A percentile compares a stretch with the other conserved stretches of the same genome.
Evolutionary conservation across 148 eudicot species (phyloP).

Genomic region (Rhododendron simsii): DNA sequence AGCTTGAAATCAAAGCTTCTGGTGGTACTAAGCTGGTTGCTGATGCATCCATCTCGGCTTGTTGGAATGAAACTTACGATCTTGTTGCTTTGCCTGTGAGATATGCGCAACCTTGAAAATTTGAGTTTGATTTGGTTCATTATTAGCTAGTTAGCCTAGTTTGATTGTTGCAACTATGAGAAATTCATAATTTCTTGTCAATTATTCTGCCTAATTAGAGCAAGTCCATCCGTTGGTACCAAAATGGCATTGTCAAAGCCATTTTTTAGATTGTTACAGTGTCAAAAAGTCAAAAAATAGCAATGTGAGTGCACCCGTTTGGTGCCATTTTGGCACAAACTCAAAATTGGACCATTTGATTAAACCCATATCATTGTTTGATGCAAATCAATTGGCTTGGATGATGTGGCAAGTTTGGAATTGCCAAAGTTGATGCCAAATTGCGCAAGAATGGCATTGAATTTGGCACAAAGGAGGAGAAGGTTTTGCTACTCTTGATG

Average conservation of each 20-base stretch:
- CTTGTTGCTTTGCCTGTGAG: conserved; percentile 88
- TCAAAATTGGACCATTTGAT: not conserved
- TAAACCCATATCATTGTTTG: not conserved
- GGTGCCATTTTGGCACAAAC: not conserved
- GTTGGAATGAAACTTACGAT: conserved; percentile 61
- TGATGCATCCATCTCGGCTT: conserved; percentile 52
- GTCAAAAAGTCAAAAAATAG: not conserved
- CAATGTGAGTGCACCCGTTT: not conserved
- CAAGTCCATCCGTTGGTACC: not conserved
- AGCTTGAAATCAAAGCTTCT: conserved; percentile 72
- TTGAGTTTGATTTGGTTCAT: not conserved
- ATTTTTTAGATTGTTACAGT: not conserved
- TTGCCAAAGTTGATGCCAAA: not conserved
- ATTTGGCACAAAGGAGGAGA: not conserved
- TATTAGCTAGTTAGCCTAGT: not conserved
- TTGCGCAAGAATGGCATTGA: not conserved
- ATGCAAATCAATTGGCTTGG: not conserved
- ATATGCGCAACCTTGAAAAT: not conserved
- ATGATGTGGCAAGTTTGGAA: not conserved
- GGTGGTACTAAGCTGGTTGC: conserved; percentile 78
- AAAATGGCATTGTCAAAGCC: not conserved
- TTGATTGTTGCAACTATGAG: not conserved
- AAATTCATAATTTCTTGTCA: not conserved
- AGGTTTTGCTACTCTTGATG: not conserved
- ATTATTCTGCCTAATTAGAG: not conserved